Base-by-base conservation (phyloP, 2,329 filamentous ascomycete species). In the Zymoseptoria pseudotritici region DNA sequence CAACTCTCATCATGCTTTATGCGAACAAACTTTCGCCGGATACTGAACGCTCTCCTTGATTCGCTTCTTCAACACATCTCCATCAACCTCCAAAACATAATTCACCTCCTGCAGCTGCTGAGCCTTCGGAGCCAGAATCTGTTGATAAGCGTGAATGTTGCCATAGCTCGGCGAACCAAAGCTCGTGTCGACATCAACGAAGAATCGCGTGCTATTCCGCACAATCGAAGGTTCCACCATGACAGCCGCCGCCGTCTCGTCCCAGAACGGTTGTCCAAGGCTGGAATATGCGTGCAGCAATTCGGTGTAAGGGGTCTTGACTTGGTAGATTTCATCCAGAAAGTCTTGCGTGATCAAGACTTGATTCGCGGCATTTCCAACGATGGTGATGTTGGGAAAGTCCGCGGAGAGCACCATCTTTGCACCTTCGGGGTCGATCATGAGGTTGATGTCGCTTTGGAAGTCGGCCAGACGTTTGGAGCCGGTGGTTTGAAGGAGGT, bases 371-470 rank as follows among this genome's bases (percentile, higher is more conserved):
- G 74, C 76, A 60, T 80, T 79, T 2, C 77, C 76, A 11, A 74
- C 76, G 58, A 80, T 72, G 26, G 75, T 69, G 60, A 71, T 80
- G 49, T 75, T 75, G 6, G 77, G 76, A 63, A 80, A 82, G 29
- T 73, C 66, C 6, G 80, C 78, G 1, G 75, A 79, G 19, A 82
- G 65, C 0, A 78, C 78, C 55, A 81, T 80, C 63, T 81, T 80
- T 19, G 78, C 71, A 2, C 75, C 77, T 67, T 82, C 79, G 1
- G 79, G 79, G 56, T 82, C 79, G 50, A 80, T 76, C 72, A 80
- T 80, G 2, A 81, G 67, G 67, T 81, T 82, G 66, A 80, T 79
- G 62, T 78, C 68, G 51, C 62, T 71, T 56, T 70, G 67, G n/a
- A 66, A 61, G 54, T 69, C 61, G 31, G 65, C 62, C 4, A 69